Evolutionary conservation across 176 grass and related monocot species (phyloP).

Genomic region (Rhynchospora tenuis): DNA sequence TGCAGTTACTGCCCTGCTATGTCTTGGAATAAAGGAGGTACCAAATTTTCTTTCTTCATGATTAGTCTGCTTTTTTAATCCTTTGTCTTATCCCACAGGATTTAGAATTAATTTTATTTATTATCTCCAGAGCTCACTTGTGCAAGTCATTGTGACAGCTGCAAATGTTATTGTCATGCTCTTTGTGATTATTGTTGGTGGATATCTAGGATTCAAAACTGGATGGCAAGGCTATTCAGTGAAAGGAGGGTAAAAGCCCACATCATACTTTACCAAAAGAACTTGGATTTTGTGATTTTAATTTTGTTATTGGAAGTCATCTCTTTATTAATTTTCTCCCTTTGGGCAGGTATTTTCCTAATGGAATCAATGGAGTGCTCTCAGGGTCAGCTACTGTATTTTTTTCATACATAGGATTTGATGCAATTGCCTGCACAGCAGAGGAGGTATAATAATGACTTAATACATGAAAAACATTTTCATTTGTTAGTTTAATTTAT

Average conservation of each 20-base stretch:
- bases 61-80: background rate
- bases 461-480: constrained; percentile 9
- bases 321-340: constrained; percentile 6
- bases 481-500: constrained; percentile 2
- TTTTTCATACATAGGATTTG: constrained; percentile 92
- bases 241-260: constrained; percentile 49
- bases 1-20: constrained; percentile 68
- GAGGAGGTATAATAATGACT: constrained; percentile 47
- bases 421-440: constrained; percentile 64
- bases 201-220: constrained; percentile 82
- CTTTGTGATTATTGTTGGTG: constrained; percentile 72
- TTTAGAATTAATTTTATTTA: background rate
- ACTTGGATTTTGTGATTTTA: constrained; percentile 1
- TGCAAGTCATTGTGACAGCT: constrained; percentile 70
- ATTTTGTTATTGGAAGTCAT: constrained; percentile 6
- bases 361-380: constrained; percentile 57
- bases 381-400: constrained; percentile 84
- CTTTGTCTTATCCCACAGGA: background rate
- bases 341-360: constrained; percentile 67
- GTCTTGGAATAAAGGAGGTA: constrained; percentile 91
- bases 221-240: constrained; percentile 68
- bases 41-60: background rate
- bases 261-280: constrained; percentile 5
- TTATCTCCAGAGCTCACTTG: constrained; percentile 60
- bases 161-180: constrained; percentile 76